Conservation (phyloP, 257 asterid genomes). For the Penstemon eatonii region DNA sequence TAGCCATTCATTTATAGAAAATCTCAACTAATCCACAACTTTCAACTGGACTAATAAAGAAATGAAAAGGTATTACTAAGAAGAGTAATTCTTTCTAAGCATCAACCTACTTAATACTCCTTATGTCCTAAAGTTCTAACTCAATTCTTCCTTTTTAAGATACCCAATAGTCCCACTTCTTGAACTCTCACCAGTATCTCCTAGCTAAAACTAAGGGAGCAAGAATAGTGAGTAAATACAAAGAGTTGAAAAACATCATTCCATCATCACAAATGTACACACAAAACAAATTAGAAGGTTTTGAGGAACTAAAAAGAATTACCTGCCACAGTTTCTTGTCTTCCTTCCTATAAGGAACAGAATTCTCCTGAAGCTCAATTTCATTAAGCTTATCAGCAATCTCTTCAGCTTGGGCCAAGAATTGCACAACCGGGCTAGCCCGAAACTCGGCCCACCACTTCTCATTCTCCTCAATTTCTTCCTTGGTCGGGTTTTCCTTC, state of each 20-base stretch:
- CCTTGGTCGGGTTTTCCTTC: constrained; percentile 73
- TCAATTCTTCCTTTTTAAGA: too few species aligned
- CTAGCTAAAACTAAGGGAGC: not conserved
- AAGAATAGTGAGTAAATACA: not conserved
- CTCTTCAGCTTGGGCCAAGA: constrained; percentile 72
- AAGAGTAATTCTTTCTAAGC: too few species aligned
- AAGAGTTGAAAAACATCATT: too few species aligned
- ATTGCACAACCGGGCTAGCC: constrained; percentile 73
- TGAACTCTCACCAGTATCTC: too few species aligned
- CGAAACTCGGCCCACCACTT: constrained; percentile 72
- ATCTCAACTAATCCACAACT: too few species aligned
- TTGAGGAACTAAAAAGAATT: not conserved
- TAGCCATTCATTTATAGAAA: too few species aligned
- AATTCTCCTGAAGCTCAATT: constrained; percentile 66
- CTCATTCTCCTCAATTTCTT: constrained; percentile 80
- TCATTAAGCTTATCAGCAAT: constrained; percentile 79
- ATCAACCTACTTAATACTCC: too few species aligned
- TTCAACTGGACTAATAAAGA: too few species aligned
- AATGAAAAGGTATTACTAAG: too few species aligned
- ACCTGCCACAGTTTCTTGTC: constrained; percentile 89
- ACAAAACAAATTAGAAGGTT: not conserved
- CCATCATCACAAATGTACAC: too few species aligned
- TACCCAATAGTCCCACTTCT: too few species aligned
- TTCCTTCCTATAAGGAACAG: constrained; percentile 62
- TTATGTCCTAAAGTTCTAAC: too few species aligned